Percentiles rank a stretch among this genome's conserved stretches.
These are phyloP conservation scores for Fragaria iinumae DNA, from an alignment of 306 rosid species.

Conservation along the genomic window DNA sequence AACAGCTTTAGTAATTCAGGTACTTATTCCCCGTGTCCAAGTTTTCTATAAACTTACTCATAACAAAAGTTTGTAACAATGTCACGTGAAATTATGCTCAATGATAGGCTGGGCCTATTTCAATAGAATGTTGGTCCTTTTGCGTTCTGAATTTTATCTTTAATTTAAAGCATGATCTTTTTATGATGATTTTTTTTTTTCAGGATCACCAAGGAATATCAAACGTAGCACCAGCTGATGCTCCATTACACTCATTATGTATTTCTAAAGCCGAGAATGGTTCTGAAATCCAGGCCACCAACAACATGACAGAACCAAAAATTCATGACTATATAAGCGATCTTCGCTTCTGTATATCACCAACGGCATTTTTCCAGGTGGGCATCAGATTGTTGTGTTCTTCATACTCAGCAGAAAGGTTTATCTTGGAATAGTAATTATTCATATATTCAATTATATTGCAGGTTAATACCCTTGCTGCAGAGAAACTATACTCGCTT, in stretches of 20 bases:
- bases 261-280: constrained; percentile 36
- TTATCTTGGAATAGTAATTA: constrained; percentile 20
- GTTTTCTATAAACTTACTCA: neutral
- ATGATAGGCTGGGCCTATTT: neutral
- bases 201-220: constrained; percentile 97
- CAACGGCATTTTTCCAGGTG: constrained; percentile 97
- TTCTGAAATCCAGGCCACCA: constrained; percentile 35
- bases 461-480: constrained; percentile 94
- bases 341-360: constrained; percentile 85
- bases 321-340: constrained; percentile 79
- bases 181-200: constrained; percentile 17
- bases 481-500: constrained; percentile 91
- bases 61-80: neutral
- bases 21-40: constrained; percentile 28
- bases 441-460: constrained; percentile 20
- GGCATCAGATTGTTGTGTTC: constrained; percentile 19
- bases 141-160: constrained; percentile 20
- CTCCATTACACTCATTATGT: constrained; percentile 57
- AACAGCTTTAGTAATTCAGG: constrained; percentile 82
- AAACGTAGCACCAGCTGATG: constrained; percentile 82
- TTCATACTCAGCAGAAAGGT: neutral
- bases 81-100: neutral
- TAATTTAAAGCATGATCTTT: constrained; percentile 12
- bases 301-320: constrained; percentile 48
- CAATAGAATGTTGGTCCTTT: neutral